A percentile compares a stretch with the other conserved stretches of the same genome.
Evolutionary conservation across 495 filamentous ascomycete species (phyloP).

Genomic region (Aspergillus conjunctus): DNA sequence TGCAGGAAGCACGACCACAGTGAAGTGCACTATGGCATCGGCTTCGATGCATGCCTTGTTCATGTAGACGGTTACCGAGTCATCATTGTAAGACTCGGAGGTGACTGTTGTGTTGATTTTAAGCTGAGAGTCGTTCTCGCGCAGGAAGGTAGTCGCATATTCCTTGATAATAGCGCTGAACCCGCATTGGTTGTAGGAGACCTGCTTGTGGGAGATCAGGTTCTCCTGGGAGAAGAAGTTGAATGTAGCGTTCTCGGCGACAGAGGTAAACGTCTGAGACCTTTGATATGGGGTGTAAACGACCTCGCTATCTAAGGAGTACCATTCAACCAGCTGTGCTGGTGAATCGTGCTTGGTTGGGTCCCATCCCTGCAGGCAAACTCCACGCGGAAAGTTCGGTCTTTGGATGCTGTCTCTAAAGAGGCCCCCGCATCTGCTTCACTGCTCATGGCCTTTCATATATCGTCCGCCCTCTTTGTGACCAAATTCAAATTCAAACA

Average conservation of each 20-base stretch:
- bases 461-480: conserved; percentile 33
- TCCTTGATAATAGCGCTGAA: conserved; percentile 62
- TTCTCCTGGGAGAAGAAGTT: conserved; percentile 57
- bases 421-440: background rate
- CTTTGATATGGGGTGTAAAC: conserved; percentile 46
- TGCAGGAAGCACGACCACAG: conserved; percentile 71
- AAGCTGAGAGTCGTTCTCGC: conserved; percentile 56
- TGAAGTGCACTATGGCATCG: conserved; percentile 58
- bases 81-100: conserved; percentile 53
- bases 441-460: no score
- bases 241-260: conserved; percentile 45
- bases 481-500: conserved; percentile 59
- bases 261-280: conserved; percentile 43
- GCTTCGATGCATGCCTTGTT: conserved; percentile 62
- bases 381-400: background rate
- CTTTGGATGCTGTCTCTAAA: background rate
- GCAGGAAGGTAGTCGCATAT: conserved; percentile 62
- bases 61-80: conserved; percentile 58
- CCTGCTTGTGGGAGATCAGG: conserved; percentile 68
- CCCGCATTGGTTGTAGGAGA: conserved; percentile 65
- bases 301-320: conserved; percentile 54
- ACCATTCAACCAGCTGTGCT: background rate
- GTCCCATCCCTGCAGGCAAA: background rate
- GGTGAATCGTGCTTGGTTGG: background rate
- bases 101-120: conserved; percentile 61